Evolutionary conservation across 805 yeast species (phyloP).

Genomic region (Kregervanrija pseudodelftensis): DNA sequence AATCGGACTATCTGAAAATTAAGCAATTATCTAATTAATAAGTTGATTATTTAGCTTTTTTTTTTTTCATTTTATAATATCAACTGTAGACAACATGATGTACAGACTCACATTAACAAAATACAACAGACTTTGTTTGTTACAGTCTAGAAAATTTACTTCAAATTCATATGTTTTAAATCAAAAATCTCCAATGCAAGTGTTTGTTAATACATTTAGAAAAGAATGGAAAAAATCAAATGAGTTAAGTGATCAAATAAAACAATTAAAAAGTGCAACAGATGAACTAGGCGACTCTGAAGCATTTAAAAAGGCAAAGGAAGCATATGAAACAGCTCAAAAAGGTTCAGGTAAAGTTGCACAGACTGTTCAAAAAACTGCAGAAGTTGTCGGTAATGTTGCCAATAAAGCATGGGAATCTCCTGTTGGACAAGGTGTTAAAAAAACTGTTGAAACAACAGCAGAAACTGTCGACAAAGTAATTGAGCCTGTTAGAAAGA

Average conservation of each 20-base stretch:
- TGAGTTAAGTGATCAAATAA: slow-evolving; percentile 87
- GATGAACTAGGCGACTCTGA: slow-evolving; percentile 92
- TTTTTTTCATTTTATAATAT: too few species aligned
- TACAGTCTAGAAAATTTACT: background rate
- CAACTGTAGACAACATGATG: background rate
- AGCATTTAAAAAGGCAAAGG: slow-evolving; percentile 87
- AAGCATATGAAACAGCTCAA: slow-evolving; percentile 84
- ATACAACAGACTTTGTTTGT: background rate
- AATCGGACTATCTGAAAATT: too few species aligned
- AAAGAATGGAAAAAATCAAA: slow-evolving; percentile 84
- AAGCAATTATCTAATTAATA: too few species aligned
- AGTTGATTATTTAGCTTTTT: too few species aligned
- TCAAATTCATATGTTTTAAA: slow-evolving; percentile 2
- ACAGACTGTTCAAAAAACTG: slow-evolving; percentile 77
- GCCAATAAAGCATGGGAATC: slow-evolving; percentile 96
- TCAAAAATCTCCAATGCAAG: slow-evolving; percentile 74
- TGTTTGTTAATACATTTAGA: slow-evolving; percentile 86
- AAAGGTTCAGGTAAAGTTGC: slow-evolving; percentile 54
- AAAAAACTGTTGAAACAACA: slow-evolving; percentile 73
- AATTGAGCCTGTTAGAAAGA: slow-evolving; percentile 89
- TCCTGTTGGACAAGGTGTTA: slow-evolving; percentile 82
- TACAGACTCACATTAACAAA: slow-evolving; percentile 5
- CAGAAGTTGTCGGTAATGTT: slow-evolving; percentile 86
- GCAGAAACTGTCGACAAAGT: slow-evolving; percentile 82
- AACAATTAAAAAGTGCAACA: slow-evolving; percentile 92